Percentiles rank a stretch among this genome's conserved stretches.
Conservation (phyloP, 441 rosid genomes). For the Gossypium schwendimanii region DNA sequence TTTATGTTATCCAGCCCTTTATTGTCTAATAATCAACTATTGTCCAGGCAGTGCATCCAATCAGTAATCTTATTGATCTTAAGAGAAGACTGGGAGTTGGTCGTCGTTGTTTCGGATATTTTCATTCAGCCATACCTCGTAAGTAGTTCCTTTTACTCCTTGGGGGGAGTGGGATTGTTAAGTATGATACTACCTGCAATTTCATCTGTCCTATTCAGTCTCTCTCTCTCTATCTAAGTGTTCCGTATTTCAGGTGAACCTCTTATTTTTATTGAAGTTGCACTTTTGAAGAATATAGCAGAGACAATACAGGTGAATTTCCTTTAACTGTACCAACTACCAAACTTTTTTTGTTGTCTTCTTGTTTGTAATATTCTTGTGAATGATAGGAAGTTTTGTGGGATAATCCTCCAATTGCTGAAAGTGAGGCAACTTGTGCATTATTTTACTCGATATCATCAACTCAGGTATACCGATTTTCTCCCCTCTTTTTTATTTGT, state of each 20-base stretch:
- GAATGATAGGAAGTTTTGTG: slow-evolving; percentile 77
- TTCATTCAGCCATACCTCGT: slow-evolving; percentile 91
- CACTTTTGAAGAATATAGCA: slow-evolving; percentile 67
- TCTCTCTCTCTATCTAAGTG: not conserved
- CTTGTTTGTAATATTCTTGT: slow-evolving; percentile 6
- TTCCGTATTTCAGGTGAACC: slow-evolving; percentile 64
- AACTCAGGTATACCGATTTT: slow-evolving; percentile 52
- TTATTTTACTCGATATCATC: slow-evolving; percentile 95
- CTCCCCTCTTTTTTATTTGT: not conserved
- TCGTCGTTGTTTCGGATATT: slow-evolving; percentile 82
- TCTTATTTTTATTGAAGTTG: slow-evolving; percentile 96
- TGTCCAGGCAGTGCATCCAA: slow-evolving; percentile 89
- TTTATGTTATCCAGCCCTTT: slow-evolving; percentile 5
- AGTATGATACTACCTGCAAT: not conserved
- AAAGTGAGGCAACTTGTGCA: slow-evolving; percentile 70
- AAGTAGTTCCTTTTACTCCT: slow-evolving; percentile 19
- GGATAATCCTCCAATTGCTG: slow-evolving; percentile 85
- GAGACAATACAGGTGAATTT: slow-evolving; percentile 68
- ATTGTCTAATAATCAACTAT: slow-evolving; percentile 3
- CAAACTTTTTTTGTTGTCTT: slow-evolving; percentile 4
- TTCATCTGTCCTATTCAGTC: not conserved
- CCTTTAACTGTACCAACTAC: slow-evolving; percentile 3
- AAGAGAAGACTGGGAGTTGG: slow-evolving; percentile 88
- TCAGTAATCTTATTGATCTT: slow-evolving; percentile 83
- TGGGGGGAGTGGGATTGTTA: not conserved